Evolutionary conservation across 2,329 filamentous ascomycete species (phyloP).

Genomic region (Cladophialophora psammophila): DNA sequence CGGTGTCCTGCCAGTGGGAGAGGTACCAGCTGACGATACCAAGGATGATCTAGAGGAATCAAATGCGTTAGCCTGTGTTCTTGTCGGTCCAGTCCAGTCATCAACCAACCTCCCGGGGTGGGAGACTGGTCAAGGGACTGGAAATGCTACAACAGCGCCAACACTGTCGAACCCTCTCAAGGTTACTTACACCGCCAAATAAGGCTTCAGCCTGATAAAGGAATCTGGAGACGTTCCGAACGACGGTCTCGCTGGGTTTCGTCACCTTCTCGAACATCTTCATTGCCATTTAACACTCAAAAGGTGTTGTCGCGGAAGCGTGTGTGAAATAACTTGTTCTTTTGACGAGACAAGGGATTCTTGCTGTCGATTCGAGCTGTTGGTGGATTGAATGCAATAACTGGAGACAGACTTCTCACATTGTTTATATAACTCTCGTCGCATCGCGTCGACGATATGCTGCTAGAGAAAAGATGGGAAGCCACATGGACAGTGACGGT

Average conservation of each 20-base stretch:
- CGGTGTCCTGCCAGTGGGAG: slow-evolving; percentile 22
- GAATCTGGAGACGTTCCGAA: neutral
- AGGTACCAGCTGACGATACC: slow-evolving; percentile 27
- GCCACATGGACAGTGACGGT: neutral
- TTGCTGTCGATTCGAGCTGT: slow-evolving; percentile 1
- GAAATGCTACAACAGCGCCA: neutral
- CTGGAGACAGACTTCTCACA: neutral
- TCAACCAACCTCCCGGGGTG: neutral
- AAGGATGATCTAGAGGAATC: slow-evolving; percentile 14
- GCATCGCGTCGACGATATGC: neutral
- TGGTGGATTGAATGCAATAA: neutral
- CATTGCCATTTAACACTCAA: neutral
- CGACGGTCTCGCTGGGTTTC: neutral
- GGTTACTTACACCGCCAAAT: slow-evolving; percentile 2
- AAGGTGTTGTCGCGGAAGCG: neutral
- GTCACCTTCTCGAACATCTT: slow-evolving; percentile 3
- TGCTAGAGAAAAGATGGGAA: neutral
- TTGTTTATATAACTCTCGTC: slow-evolving; percentile 4
- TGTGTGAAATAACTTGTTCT: neutral
- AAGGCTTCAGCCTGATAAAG: slow-evolving; percentile 5
- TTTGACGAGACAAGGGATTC: neutral
- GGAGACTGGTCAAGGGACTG: neutral
- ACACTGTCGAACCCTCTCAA: neutral
- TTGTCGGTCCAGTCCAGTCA: neutral
- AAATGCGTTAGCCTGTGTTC: neutral